A percentile compares a stretch with the other conserved stretches of the same genome.
Conservation (phyloP, 495 filamentous ascomycete species). For the Daldinia childiae region DNA sequence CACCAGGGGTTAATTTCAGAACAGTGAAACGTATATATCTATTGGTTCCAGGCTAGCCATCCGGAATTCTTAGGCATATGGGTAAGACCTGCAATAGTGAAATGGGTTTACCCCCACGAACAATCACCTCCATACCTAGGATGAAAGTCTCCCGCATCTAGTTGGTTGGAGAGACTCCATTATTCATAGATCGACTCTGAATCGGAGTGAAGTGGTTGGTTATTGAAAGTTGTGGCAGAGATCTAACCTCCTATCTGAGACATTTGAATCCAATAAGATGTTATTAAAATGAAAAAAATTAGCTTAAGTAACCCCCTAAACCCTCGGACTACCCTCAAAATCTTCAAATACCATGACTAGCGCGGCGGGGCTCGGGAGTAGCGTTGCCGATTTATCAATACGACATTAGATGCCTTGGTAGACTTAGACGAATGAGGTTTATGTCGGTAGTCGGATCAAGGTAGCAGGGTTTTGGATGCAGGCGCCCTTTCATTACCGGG, state of each 20-base stretch:
- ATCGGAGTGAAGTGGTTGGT: too few relatives aligned
- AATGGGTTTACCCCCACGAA: background rate
- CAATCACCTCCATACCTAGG: background rate
- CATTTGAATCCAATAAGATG: background rate
- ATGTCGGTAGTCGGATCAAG: constrained; percentile 38
- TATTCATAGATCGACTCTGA: too few relatives aligned
- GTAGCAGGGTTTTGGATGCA: constrained; percentile 24
- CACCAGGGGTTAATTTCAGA: too few relatives aligned
- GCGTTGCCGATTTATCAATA: constrained; percentile 3
- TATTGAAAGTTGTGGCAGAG: background rate
- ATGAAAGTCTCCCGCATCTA: background rate
- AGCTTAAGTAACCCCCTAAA: background rate
- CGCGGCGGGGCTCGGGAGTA: constrained; percentile 1
- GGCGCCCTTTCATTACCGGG: constrained; percentile 19
- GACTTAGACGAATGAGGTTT: background rate
- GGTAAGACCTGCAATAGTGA: background rate
- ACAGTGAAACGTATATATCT: too few relatives aligned
- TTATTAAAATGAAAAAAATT: background rate
- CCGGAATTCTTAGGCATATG: too few relatives aligned
- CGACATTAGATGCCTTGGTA: background rate
- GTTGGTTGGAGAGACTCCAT: background rate
- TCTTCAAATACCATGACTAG: background rate
- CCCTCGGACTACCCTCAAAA: background rate
- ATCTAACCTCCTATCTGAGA: background rate
- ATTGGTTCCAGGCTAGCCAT: too few relatives aligned